Evolutionary conservation across 2,329 filamentous ascomycete species (phyloP), one percentile per base, ranked within the genome.

Genomic region (Exophiala aquamarina): DNA sequence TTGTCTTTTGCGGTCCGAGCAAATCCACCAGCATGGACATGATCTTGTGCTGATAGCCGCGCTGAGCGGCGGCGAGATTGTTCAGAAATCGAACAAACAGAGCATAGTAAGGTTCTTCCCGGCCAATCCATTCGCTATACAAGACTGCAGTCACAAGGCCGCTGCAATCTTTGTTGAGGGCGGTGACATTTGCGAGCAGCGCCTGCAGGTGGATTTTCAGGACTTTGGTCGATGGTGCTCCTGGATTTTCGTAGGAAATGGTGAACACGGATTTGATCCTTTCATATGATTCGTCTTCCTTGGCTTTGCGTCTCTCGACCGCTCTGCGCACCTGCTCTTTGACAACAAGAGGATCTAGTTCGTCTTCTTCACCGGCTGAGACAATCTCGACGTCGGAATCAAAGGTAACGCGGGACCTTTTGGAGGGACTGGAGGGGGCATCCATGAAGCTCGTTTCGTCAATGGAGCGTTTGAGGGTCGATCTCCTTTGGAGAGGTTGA

Each of bases 11-110:
- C 56, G 71, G 79, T 48, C 79, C 77, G 61, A 98, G 88, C 64
- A 89, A 85, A 50, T 83, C 79, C 45, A 95, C 84, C 50, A 97
- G 77, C 81, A 89, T 92, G 47, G 82, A 77, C 48, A 96, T 77
- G 31, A 95, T 83, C 15, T 81, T 75, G 17, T 77, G 78, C 26
- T 94, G 79, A 67, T 89, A 94, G 11, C 81, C 83, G 35, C 87
- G 85, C 61, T 96, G 89, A 1, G 90, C 86, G 50, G 88, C 94
- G 42, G 90, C 82, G 36, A 98, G 72, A 41, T 76, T 77, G 19
- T 75, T 75, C 40, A 84, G 60, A 49, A 84, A 78, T 32, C 75
- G 68, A 44, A 76, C 71, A 63, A 77, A 84, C 5, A 78, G 64
- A 49, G 71, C 72, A 38, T 80, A 72, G 59, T 83, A 84, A 14